Evolutionary conservation across 2,329 filamentous ascomycete genomes (phyloP), one percentile per base, ranked within the genome.

Genomic region (Xylaria sp.): DNA sequence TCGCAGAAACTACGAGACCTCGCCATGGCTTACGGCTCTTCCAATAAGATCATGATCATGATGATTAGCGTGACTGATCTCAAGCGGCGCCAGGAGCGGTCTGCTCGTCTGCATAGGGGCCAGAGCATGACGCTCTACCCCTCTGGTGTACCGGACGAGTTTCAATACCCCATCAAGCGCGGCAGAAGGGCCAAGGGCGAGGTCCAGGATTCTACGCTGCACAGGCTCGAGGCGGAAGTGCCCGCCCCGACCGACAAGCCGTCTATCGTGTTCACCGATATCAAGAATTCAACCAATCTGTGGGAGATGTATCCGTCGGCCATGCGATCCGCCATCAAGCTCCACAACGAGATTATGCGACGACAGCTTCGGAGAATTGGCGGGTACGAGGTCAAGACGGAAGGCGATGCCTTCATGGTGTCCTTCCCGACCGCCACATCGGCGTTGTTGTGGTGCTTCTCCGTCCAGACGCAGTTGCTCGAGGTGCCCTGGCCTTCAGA

Each of bases 321-420:
- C 18, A 99, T 99, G 94, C 85, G 93, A 65, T 93, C 92, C 13
- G 92, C 92, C 17, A 99, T 99, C 74, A 95, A 93, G 73, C 87
- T 96, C 63, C 94, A 99, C 79, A 99, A 99, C 72, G 92, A 96
- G 66, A 85, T 97, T 42, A 96, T 99, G 88, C 89, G 94, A 62
- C 85, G 94, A 51, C 93, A 97, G 70, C 78, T 99, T 63, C 87
- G 94, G 46, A 88, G 92, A 59, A 95, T 97, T 64, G 94, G 94
- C 68, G 94, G 94, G 1, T 99, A 97, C 69, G 94, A 99, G 75
- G 94, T 99, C 72, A 99, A 99, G 80, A 99, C 94, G 17, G 94
- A 99, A 90, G 94, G 94, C 63, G 94, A 99, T 74, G 94, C 94
- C 7, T 99, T 99, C 68, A 97, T 99, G 92, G 94, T 99, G 26